Evolutionary conservation across 2,329 filamentous ascomycete genomes (phyloP), one percentile per base, ranked within the genome.

Genomic region (Talaromyces funiculosus): DNA sequence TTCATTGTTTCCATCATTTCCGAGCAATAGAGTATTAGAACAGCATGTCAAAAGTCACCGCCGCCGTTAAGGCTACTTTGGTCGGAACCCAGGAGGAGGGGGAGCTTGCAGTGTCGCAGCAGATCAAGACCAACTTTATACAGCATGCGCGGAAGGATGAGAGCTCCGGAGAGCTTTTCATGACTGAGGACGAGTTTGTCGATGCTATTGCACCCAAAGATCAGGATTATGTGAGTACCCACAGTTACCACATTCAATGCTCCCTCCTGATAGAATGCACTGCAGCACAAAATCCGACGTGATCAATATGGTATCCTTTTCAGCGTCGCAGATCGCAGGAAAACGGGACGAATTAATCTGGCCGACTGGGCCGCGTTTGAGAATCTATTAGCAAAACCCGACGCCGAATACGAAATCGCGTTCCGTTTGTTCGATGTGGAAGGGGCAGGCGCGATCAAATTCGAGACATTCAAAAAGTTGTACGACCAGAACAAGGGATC

Each of bases 341-440:
- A 81, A 66, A 81, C 81, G 47, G 92, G 92, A 64, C 87, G 84
- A 68, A 82, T 99, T 67, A 89, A 80, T 67, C 79, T 97, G 59
- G 81, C 86, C 62, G 94, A 99, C 78, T 99, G 93, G 92, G 86
- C 84, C 51, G 88, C 89, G 65, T 99, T 97, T 77, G 90, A 97
- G 79, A 95, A 96, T 80, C 84, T 99, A 64, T 86, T 99, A 62
- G 83, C 84, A 67, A 97, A 97, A 78, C 90, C 94, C 64, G 94
- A 97, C 72, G 94, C 94, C 74, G 94, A 99, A 79, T 99, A 99
- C 78, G 92, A 97, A 77, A 96, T 99, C 69, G 93, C 94, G 16
- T 99, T 97, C 80, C 90, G 94, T 69, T 84, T 99, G 59, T 99
- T 99, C 77, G 93, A 97, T 72, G 83, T 90, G 68, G 87, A 93